Evolutionary conservation across 1,284 basidiomycete species (phyloP).

Genomic region (Austroboletus niveus): DNA sequence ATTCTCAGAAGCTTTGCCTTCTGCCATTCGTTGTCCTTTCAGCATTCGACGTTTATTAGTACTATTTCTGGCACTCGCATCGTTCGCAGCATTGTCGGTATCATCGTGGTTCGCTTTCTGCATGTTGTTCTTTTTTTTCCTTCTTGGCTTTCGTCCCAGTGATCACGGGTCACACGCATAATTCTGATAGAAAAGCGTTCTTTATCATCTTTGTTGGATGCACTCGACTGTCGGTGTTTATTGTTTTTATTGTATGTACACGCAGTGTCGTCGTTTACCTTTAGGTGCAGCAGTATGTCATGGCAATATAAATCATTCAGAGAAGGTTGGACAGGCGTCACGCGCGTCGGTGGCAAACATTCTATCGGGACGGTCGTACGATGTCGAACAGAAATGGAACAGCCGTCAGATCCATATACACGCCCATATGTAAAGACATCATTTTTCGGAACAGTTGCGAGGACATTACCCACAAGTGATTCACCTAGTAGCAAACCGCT

Average conservation of each 20-base stretch:
- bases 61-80: conserved; percentile 4
- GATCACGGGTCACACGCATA: not conserved
- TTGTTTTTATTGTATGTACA: conserved; percentile 21
- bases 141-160: not conserved
- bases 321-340: conserved; percentile 1
- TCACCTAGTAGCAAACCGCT: too few relatives aligned
- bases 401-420: too few relatives aligned
- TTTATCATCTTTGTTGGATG: conserved; percentile 16
- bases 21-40: not conserved
- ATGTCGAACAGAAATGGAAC: too few relatives aligned
- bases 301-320: conserved; percentile 18
- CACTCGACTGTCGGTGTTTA: conserved; percentile 1
- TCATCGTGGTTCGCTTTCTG: conserved; percentile 3
- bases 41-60: conserved; percentile 1
- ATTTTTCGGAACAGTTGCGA: too few relatives aligned
- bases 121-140: conserved; percentile 6
- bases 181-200: conserved; percentile 13
- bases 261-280: conserved; percentile 11
- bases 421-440: too few relatives aligned
- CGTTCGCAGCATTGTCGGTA: conserved; percentile 4
- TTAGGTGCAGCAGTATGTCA: conserved; percentile 7
- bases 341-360: too few relatives aligned
- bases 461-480: too few relatives aligned
- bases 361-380: too few relatives aligned
- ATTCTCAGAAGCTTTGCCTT: conserved; percentile 1